Evolutionary conservation across 257 asterid species (phyloP).

Genomic region (Scutellaria galericulata): DNA sequence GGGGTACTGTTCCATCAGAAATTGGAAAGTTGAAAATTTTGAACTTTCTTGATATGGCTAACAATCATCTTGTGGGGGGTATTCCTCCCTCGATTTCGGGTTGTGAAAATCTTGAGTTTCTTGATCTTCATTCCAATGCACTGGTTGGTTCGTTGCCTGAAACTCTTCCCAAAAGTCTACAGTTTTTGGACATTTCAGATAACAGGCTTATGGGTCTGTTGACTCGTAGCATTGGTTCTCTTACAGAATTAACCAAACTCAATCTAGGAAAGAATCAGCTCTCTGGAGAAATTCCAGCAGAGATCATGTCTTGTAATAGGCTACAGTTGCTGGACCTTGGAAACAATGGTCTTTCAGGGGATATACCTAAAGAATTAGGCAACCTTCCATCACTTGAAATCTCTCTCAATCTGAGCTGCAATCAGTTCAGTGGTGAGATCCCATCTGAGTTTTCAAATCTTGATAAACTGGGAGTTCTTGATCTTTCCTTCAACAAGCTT

Average conservation of each 20-base stretch:
- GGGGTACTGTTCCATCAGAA: slow-evolving; percentile 88
- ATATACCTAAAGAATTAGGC: slow-evolving; percentile 73
- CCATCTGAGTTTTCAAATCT: slow-evolving; percentile 78
- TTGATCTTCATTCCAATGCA: slow-evolving; percentile 84
- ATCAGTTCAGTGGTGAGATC: slow-evolving; percentile 74
- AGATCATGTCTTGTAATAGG: slow-evolving; percentile 71
- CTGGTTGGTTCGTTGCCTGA: slow-evolving; percentile 73
- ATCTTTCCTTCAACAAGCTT: slow-evolving; percentile 84
- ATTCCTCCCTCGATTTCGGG: slow-evolving; percentile 72
- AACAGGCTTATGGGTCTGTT: slow-evolving; percentile 69
- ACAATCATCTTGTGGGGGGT: slow-evolving; percentile 67
- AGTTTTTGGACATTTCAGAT: slow-evolving; percentile 79
- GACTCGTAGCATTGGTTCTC: slow-evolving; percentile 56
- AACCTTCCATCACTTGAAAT: slow-evolving; percentile 84
- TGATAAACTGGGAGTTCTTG: slow-evolving; percentile 70
- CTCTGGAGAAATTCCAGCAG: slow-evolving; percentile 72
- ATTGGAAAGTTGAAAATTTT: slow-evolving; percentile 69
- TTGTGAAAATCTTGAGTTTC: slow-evolving; percentile 79
- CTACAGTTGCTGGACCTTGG: slow-evolving; percentile 88
- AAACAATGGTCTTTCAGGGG: slow-evolving; percentile 69
- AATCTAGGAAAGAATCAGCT: slow-evolving; percentile 73
- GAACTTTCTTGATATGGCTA: slow-evolving; percentile 81
- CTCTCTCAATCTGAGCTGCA: slow-evolving; percentile 85
- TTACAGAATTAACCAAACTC: slow-evolving; percentile 73
- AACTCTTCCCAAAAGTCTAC: slow-evolving; percentile 68